Base-by-base conservation (phyloP, 345 rosid species). In the Eutrema heterophyllum region DNA sequence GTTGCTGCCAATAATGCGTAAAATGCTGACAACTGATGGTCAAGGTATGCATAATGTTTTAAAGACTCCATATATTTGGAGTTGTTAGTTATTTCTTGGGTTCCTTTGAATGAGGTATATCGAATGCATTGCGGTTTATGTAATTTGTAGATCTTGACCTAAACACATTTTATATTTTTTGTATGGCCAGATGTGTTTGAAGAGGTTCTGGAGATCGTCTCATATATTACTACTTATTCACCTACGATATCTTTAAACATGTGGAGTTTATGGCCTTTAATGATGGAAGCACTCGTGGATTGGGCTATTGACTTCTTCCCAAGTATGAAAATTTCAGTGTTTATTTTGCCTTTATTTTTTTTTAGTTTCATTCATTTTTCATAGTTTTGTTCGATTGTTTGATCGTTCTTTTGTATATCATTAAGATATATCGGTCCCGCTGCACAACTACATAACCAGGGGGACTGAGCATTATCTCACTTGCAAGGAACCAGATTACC, bases 301-400 rank as follows among this genome's bases (percentile, higher is more conserved):
- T 96, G 99, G 99, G 99, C 99, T 54, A 89, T 96, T 67, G 99
- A 96, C 70, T 96, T 92, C 85, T 96, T 96, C 81, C 87, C 97
- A 54, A 96, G 99, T 79, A 79, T 70, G 64, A 69, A 21, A 70
- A 16, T 4, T 66, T 61, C 51, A 40, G 49, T 57, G n/a, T 27
- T 44, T 43, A 41, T 9, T 39, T 46, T 32, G 14, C 26, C 32
- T 9, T 24, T 33, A 50, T 5, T 7, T n/a, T 33, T 35, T 24
- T 49, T 40, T 35, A 36, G 30, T 56, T 48, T 40, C 9, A 21
- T 65, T 35, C 33, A 29, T n/a, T 51, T 60, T 41, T 64, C 71
- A 45, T 9, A 62, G 48, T 13, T 8, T 12, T 64, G 27, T 38
- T 46, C 32, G 41, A 53, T 16, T 46, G 38, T 39, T 59, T 45